Evolutionary conservation across 1,139 yeast genomes (phyloP).

Genomic region (Taphrina flavorubra): DNA sequence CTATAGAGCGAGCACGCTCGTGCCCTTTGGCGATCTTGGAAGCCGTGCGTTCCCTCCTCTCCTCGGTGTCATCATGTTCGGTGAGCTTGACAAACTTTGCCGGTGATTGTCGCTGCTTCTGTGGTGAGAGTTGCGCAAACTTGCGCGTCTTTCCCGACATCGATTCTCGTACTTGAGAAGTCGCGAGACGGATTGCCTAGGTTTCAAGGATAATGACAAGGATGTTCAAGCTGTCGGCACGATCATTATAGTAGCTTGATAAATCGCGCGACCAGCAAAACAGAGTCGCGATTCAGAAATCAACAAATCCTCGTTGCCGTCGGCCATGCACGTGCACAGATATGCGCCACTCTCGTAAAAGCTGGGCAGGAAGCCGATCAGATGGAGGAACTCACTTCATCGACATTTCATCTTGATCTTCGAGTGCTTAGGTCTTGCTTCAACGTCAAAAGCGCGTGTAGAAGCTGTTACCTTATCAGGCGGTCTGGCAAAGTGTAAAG

Average conservation of each 20-base stretch:
- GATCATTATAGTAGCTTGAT: neutral
- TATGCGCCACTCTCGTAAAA: neutral
- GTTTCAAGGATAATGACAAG: no score
- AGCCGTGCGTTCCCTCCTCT: constrained; percentile 23
- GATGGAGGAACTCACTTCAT: constrained; percentile 1
- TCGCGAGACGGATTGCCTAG: neutral
- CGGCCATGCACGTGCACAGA: neutral
- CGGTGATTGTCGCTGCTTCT: constrained; percentile 33
- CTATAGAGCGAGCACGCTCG: constrained; percentile 27
- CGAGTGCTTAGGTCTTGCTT: no score
- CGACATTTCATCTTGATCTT: no score
- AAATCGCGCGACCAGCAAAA: constrained; percentile 5
- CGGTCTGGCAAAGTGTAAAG: no score
- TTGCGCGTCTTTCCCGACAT: constrained; percentile 40
- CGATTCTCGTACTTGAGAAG: neutral
- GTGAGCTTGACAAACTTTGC: constrained; percentile 38
- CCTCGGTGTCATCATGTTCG: constrained; percentile 33
- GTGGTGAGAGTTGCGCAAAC: constrained; percentile 39
- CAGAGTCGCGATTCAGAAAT: constrained; percentile 14
- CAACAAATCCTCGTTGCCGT: constrained; percentile 21
- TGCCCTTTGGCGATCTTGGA: constrained; percentile 32
- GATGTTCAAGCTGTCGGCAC: no score
- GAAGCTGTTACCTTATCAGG: no score
- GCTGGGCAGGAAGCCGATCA: neutral
- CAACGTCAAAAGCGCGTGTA: no score